A percentile compares a stretch with the other conserved stretches of the same genome.
Evolutionary conservation across 78 protist species (phyloP).

Genomic region (Monocercomonoides exilis): DNA sequence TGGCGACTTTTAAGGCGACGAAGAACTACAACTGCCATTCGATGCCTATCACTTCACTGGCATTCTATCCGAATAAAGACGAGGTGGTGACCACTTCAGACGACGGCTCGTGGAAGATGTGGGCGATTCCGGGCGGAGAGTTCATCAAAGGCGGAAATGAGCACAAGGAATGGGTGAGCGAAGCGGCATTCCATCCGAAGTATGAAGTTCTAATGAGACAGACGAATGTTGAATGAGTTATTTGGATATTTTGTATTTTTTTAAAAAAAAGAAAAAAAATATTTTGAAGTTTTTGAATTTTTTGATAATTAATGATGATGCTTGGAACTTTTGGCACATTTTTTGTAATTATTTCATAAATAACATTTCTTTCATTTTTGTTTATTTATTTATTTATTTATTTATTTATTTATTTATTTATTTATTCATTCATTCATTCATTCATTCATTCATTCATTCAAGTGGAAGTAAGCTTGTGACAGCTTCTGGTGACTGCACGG

Average conservation of each 20-base stretch:
- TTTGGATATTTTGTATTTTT: no score
- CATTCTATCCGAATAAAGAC: conserved; percentile 56
- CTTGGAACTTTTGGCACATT: no score
- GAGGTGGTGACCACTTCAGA: conserved; percentile 62
- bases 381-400: no score
- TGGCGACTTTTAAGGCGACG: background rate
- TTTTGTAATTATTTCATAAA: background rate
- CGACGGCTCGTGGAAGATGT: conserved; percentile 68
- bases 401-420: no score
- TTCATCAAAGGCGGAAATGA: conserved; percentile 60
- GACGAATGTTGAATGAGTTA: no score
- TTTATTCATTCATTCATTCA: no score
- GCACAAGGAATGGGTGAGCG: conserved; percentile 63
- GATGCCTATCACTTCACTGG: conserved; percentile 18
- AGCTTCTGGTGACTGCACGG: conserved; percentile 60
- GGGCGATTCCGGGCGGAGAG: conserved; percentile 54
- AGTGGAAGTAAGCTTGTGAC: conserved; percentile 55
- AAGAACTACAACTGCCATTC: background rate
- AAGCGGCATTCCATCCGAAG: conserved; percentile 31
- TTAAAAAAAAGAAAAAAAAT: no score
- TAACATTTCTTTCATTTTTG: no score
- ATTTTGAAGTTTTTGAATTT: no score
- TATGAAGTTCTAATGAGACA: background rate
- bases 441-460: background rate
- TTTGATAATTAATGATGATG: no score